A percentile compares a stretch with the other conserved stretches of the same genome.
Evolutionary conservation across 805 yeast species (phyloP).

Genomic region (Cyberlindnera misumaiensis): DNA sequence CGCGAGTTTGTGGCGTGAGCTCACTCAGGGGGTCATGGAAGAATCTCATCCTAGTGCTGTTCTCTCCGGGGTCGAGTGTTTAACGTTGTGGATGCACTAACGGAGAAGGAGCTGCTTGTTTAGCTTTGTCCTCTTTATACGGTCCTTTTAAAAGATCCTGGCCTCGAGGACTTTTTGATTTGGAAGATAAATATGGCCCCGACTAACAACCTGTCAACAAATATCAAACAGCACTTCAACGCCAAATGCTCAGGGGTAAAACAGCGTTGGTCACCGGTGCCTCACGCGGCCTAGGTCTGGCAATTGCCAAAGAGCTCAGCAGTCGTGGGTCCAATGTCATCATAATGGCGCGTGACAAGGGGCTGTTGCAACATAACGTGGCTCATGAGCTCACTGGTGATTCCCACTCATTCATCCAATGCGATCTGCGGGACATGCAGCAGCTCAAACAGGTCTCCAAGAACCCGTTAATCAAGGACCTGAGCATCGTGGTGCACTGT

Average conservation of each 20-base stretch:
- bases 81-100: too few species aligned
- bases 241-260: conserved; percentile 14
- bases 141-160: too few species aligned
- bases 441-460: not conserved
- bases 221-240: too few species aligned
- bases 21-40: conserved; percentile 2
- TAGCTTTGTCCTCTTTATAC: too few species aligned
- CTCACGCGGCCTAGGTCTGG: conserved; percentile 59
- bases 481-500: conserved; percentile 27
- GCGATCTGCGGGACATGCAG: conserved; percentile 12
- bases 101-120: too few species aligned
- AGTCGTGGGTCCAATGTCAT: conserved; percentile 44
- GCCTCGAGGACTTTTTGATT: too few species aligned
- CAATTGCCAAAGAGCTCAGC: conserved; percentile 46
- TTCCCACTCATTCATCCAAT: conserved; percentile 16
- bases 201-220: too few species aligned
- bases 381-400: conserved; percentile 2
- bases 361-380: conserved; percentile 26
- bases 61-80: too few species aligned
- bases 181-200: too few species aligned
- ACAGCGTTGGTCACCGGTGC: conserved; percentile 64
- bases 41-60: too few species aligned
- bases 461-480: conserved; percentile 8
- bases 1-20: conserved; percentile 7
- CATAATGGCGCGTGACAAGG: conserved; percentile 42